Conservation (phyloP, 2,329 filamentous ascomycete genomes). For the Beauveria varroae region DNA sequence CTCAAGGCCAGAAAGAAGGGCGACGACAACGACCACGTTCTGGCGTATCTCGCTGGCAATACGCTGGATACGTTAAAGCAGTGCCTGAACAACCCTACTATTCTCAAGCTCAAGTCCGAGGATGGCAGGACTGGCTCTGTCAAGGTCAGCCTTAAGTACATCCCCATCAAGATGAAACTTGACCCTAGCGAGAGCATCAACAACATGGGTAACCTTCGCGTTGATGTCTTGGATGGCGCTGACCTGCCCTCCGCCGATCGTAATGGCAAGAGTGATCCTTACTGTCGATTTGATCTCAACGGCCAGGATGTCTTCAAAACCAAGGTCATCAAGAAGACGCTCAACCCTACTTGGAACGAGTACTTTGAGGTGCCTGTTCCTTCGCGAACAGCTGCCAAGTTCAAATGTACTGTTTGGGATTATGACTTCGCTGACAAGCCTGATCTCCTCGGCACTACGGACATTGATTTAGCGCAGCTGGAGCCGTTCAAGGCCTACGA, state of each 20-base stretch:
- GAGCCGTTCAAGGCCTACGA: conserved; percentile 82
- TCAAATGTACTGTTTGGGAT: conserved; percentile 79
- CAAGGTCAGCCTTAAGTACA: conserved; percentile 88
- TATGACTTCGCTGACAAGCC: conserved; percentile 97
- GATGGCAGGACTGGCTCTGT: conserved; percentile 71
- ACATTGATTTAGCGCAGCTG: conserved; percentile 68
- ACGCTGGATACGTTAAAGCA: conserved; percentile 84
- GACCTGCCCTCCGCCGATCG: conserved; percentile 90
- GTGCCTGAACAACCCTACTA: conserved; percentile 84
- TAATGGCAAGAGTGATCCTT: conserved; percentile 95
- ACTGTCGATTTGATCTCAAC: conserved; percentile 89
- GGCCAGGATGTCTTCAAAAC: conserved; percentile 90
- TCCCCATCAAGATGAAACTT: conserved; percentile 88
- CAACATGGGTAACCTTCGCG: conserved; percentile 91
- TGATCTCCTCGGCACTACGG: conserved; percentile 73
- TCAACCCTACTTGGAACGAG: conserved; percentile 93
- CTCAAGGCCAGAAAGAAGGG: conserved; percentile 76
- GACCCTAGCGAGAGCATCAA: conserved; percentile 96
- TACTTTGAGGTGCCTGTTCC: conserved; percentile 80
- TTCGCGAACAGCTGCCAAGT: conserved; percentile 77
- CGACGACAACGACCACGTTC: conserved; percentile 66
- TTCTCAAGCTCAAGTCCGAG: conserved; percentile 69
- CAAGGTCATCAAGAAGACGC: conserved; percentile 92
- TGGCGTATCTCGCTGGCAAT: conserved; percentile 76
- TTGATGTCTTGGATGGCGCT: conserved; percentile 81